phyloP scores from a whole-genome alignment of 441 rosid genomes.

The Jatropha podagrica region DNA sequence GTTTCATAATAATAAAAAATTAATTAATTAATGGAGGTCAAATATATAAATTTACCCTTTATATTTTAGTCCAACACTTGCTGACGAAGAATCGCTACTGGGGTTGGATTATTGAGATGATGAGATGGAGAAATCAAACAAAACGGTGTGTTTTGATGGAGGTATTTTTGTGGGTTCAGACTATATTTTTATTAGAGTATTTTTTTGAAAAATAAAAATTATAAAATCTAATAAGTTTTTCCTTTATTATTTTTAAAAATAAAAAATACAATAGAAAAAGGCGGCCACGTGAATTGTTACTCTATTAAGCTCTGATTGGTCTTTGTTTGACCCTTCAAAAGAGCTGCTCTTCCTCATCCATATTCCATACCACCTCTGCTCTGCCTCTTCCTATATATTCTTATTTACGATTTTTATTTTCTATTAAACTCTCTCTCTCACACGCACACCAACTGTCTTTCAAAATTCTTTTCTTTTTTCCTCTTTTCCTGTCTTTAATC shows the following conservation, averaged over 20 bases:
- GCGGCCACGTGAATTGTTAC: neutral
- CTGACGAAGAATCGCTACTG: too few species aligned
- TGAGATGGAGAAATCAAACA: too few species aligned
- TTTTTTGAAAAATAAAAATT: too few species aligned
- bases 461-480: neutral
- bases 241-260: neutral
- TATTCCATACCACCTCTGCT: neutral
- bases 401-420: neutral
- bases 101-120: too few species aligned
- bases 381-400: neutral
- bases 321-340: slow-evolving; percentile 16
- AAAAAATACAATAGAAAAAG: neutral
- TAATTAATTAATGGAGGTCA: too few species aligned
- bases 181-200: too few species aligned
- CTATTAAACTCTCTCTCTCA: neutral
- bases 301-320: neutral
- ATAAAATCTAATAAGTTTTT: too few species aligned
- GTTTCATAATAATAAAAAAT: too few species aligned
- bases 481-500: neutral
- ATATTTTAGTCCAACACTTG: too few species aligned
- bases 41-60: too few species aligned
- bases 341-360: neutral
- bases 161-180: too few species aligned
- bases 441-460: slow-evolving; percentile 10
- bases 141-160: too few species aligned